These are phyloP conservation scores for Fusarium mundagurra DNA, from an alignment of 2,329 filamentous ascomycete species.

Conservation along the genomic window DNA sequence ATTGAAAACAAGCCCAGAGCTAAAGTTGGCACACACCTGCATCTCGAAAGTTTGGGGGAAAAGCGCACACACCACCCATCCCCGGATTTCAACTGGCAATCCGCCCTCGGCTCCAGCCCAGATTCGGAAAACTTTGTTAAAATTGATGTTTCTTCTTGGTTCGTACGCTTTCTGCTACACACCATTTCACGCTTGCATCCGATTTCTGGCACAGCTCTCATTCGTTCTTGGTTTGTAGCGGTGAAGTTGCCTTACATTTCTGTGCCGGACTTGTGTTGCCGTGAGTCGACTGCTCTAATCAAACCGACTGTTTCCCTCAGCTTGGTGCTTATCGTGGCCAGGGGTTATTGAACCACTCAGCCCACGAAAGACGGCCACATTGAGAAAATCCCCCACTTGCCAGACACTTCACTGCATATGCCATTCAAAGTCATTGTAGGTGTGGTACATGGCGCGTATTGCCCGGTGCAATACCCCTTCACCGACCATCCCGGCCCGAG, in stretches of 20 bases:
- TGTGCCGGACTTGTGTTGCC: constrained; percentile 24
- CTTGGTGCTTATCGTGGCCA: constrained; percentile 29
- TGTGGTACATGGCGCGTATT: constrained; percentile 27
- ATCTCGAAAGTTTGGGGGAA: constrained; percentile 16
- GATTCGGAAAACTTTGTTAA: constrained; percentile 23
- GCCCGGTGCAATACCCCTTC: constrained; percentile 14
- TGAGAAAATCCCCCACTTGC: constrained; percentile 7
- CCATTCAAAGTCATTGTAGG: background rate
- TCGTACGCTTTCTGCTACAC: constrained; percentile 33
- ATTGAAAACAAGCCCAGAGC: constrained; percentile 6
- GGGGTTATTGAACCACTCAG: constrained; percentile 24
- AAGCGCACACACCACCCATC: constrained; percentile 33
- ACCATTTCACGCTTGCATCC: constrained; percentile 24
- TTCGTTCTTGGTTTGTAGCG: constrained; percentile 36
- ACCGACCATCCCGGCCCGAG: constrained; percentile 36
- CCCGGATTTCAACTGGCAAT: constrained; percentile 29
- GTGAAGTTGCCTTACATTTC: constrained; percentile 28
- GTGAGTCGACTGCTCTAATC: constrained; percentile 18
- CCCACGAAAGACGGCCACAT: constrained; percentile 20
- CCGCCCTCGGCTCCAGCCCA: constrained; percentile 1
- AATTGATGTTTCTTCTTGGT: constrained; percentile 26
- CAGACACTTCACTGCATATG: background rate
- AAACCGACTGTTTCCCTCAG: constrained; percentile 21
- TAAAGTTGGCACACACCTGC: constrained; percentile 18
- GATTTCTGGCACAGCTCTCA: constrained; percentile 25